Base-by-base conservation (phyloP, 129 eudicot species). In the Smallanthus sonchifolius region DNA sequence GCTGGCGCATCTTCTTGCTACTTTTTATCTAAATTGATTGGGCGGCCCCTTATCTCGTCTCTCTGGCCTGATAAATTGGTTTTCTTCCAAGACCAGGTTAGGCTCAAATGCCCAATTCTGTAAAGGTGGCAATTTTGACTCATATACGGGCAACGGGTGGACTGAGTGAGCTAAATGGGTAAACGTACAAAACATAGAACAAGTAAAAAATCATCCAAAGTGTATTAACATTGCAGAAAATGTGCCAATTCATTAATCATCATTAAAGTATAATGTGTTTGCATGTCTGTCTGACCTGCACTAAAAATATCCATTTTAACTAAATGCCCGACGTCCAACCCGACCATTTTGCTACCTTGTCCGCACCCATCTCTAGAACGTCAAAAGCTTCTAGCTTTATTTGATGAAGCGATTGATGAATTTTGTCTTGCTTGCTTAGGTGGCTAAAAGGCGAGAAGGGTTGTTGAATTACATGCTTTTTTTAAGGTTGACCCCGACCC, bases 1-100 rank as follows among this genome's bases (percentile, higher is more conserved):
- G 89, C 92, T 30, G 98, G 98, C n/a, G 98, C 98, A 77, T 93
- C 96, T 39, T 90, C 91, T 37, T 93, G 98, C 84, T 93, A 70
- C 78, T 93, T 90, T 80, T 70, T 93, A 24, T 93, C 97, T 48
- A 90, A 90, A 65, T 52, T 90, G 69, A 88, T 93, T 2, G 98
- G 98, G 2, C 82, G 92, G 20, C 98, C 98, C 10, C 83, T 93
- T 37, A 85, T 86, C 48, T 84, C 84, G 84, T 93, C 89, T 65
- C 39, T 90, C 19, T 93, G 96, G 96, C 98, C 98, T 0, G 96
- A 88, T 75, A 93, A 90, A 61, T 60, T 93, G 43, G 88, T 61
- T 67, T 87, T 86, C 84, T 90, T 87, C 79, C 98, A 90, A 84
- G 87, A 75, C 73, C 96, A 93, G 97, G 97, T 93, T 71, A 73